These are phyloP conservation scores for Nakazawaea wyomingensis DNA, from an alignment of 805 yeast genomes.

Conservation along the genomic window DNA sequence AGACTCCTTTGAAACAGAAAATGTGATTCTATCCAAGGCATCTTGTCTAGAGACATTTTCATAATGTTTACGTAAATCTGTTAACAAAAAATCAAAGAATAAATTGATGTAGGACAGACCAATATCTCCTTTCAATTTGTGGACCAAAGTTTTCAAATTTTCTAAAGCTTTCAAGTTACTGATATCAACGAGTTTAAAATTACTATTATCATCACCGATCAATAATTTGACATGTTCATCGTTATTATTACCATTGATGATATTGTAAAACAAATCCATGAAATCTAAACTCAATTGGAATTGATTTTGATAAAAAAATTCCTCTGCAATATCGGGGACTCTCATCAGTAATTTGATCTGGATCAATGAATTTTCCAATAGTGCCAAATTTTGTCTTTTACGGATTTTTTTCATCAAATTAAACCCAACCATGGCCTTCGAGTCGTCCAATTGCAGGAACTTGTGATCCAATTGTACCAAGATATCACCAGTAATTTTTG, in stretches of 20 bases:
- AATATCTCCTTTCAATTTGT: conserved; percentile 53
- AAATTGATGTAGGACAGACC: conserved; percentile 62
- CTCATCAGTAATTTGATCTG: conserved; percentile 45
- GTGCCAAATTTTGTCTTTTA: conserved; percentile 54
- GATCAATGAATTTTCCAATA: conserved; percentile 54
- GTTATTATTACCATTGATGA: conserved; percentile 48
- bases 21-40: conserved; percentile 45
- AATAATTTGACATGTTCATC: conserved; percentile 3
- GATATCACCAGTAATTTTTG: conserved; percentile 44
- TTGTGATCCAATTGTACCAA: conserved; percentile 41
- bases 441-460: conserved; percentile 40
- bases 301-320: conserved; percentile 37
- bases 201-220: not conserved
- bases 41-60: conserved; percentile 40
- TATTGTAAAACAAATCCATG: conserved; percentile 49
- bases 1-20: conserved; percentile 14
- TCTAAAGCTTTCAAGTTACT: conserved; percentile 44
- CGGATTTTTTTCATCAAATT: conserved; percentile 43
- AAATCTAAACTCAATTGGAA: conserved; percentile 52
- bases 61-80: conserved; percentile 59
- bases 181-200: conserved; percentile 28
- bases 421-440: conserved; percentile 47
- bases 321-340: conserved; percentile 46
- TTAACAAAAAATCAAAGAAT: conserved; percentile 49
- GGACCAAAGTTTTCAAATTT: conserved; percentile 46